These are phyloP conservation scores for Dactylellina leptospora DNA, from an alignment of 2,329 filamentous ascomycete species.

Conservation along the genomic window DNA sequence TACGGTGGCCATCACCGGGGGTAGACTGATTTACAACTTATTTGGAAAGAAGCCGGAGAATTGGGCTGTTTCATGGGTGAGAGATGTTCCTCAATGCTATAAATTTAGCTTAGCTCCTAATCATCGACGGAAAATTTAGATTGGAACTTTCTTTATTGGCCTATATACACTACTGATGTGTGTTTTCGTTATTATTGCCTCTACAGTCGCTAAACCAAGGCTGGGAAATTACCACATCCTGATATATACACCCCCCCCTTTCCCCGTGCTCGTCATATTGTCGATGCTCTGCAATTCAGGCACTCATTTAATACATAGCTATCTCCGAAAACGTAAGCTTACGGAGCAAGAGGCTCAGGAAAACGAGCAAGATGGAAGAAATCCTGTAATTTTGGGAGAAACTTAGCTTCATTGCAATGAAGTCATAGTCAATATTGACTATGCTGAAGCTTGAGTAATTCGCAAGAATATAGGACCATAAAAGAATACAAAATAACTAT, in stretches of 20 bases:
- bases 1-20: neutral
- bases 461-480: too few species aligned
- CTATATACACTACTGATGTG: neutral
- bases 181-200: neutral
- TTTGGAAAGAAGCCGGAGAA: neutral
- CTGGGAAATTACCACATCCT: neutral
- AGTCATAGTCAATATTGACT: too few species aligned
- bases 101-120: neutral
- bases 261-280: neutral
- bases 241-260: neutral
- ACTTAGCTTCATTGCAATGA: too few species aligned
- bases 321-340: neutral
- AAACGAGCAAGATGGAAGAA: too few species aligned
- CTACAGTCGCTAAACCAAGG: neutral
- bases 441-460: too few species aligned
- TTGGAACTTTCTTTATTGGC: neutral
- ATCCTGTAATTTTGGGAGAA: too few species aligned
- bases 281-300: neutral
- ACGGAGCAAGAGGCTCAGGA: too few species aligned
- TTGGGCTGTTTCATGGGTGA: neutral
- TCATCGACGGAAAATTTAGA: neutral
- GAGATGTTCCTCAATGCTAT: neutral
- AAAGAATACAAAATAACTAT: too few species aligned
- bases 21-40: neutral
- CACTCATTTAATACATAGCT: neutral